Conservation (phyloP, 371 early-diverging fungal genomes). For the Syncephalastrum monosporum region DNA sequence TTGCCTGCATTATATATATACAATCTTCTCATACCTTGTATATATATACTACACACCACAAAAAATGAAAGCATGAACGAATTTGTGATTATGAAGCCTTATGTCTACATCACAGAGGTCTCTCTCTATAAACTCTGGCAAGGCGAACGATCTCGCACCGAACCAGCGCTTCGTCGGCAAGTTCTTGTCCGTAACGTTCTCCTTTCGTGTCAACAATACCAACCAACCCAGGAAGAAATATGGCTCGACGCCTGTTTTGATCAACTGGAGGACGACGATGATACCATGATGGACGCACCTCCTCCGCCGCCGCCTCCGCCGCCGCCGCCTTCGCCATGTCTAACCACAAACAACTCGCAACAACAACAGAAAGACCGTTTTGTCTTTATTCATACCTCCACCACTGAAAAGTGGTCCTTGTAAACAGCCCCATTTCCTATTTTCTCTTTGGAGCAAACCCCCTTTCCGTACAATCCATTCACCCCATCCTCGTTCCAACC, state of each 20-base stretch:
- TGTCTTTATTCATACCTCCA: no score
- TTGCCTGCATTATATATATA: background rate
- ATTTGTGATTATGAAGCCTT: slow-evolving; percentile 4
- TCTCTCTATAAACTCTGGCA: slow-evolving; percentile 33
- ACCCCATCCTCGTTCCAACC: slow-evolving; percentile 5
- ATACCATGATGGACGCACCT: slow-evolving; percentile 15
- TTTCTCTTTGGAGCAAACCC: no score
- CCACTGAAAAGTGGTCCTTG: no score
- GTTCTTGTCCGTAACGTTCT: slow-evolving; percentile 35
- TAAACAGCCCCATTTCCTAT: no score
- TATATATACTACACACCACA: slow-evolving; percentile 5
- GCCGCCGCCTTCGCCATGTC: background rate
- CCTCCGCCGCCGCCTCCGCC: slow-evolving; percentile 5
- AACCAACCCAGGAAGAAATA: slow-evolving; percentile 26
- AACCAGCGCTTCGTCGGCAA: slow-evolving; percentile 30
- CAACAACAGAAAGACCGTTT: slow-evolving; percentile 2
- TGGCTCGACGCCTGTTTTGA: slow-evolving; percentile 44
- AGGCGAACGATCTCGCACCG: slow-evolving; percentile 14
- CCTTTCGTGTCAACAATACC: slow-evolving; percentile 17
- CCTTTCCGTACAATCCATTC: slow-evolving; percentile 3
- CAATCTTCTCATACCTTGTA: background rate
- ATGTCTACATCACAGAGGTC: slow-evolving; percentile 28
- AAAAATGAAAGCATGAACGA: slow-evolving; percentile 9
- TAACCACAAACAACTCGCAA: slow-evolving; percentile 1
- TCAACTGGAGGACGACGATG: slow-evolving; percentile 27